Evolutionary conservation across 169 alveolate species (phyloP).

Genomic region (Babesia ovis): DNA sequence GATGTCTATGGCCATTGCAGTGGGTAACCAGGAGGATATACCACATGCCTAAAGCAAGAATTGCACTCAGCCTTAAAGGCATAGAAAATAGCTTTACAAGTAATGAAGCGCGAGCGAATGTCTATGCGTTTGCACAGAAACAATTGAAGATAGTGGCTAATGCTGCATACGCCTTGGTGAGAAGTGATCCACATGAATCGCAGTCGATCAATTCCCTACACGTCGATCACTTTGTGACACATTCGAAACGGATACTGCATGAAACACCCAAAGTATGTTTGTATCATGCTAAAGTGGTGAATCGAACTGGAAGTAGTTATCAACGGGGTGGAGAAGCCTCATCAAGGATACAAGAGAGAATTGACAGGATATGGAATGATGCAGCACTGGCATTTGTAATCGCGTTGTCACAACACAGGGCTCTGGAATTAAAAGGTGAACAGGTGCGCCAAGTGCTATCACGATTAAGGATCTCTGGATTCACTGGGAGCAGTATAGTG

Average conservation of each 20-base stretch:
- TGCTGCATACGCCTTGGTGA: constrained; percentile 11
- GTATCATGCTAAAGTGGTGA: neutral
- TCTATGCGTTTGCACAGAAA: constrained; percentile 21
- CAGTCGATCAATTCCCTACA: neutral
- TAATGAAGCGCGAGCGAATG: constrained; percentile 39
- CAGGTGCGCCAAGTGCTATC: neutral
- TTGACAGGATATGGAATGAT: neutral
- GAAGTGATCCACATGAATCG: constrained; percentile 32
- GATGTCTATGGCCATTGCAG: too few relatives aligned
- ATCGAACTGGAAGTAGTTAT: neutral
- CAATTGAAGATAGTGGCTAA: constrained; percentile 45
- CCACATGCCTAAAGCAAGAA: constrained; percentile 6
- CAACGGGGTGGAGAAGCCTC: neutral
- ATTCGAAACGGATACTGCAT: constrained; percentile 15
- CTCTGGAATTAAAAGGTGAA: neutral
- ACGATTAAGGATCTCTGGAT: neutral
- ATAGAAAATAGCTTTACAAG: constrained; percentile 41
- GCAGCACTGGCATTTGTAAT: neutral
- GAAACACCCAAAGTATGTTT: neutral
- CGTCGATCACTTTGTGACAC: constrained; percentile 3
- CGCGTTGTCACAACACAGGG: constrained; percentile 1
- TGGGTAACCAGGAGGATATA: too few relatives aligned
- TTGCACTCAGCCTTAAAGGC: constrained; percentile 32
- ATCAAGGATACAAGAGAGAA: too few relatives aligned
- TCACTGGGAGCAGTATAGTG: constrained; percentile 16